A percentile compares a stretch with the other conserved stretches of the same genome.
Evolutionary conservation across 1,284 basidiomycete genomes (phyloP).

Genomic region (Apiotrichum siamense): DNA sequence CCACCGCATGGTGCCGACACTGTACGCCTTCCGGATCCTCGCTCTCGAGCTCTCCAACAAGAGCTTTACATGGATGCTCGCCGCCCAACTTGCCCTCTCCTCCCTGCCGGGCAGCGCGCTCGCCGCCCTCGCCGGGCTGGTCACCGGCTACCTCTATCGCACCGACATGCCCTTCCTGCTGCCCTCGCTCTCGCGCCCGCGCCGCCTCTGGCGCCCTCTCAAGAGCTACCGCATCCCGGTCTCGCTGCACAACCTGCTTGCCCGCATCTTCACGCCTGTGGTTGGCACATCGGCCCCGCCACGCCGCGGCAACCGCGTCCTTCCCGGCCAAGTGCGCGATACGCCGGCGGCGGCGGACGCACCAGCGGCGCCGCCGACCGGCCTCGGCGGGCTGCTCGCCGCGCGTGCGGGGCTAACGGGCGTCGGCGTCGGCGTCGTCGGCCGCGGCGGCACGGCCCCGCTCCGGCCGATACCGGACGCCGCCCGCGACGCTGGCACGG

Average conservation of each 20-base stretch:
- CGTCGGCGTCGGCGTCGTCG: conserved; percentile 5
- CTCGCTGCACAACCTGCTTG: conserved; percentile 53
- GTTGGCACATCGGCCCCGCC: conserved; percentile 58
- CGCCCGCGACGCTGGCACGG: not conserved
- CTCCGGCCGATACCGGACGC: no score
- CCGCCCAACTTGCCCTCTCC: conserved; percentile 62
- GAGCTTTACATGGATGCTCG: conserved; percentile 61
- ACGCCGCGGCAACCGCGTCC: conserved; percentile 54
- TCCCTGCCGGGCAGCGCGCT: conserved; percentile 60
- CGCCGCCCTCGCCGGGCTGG: conserved; percentile 59
- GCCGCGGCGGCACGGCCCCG: not conserved
- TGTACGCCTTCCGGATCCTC: conserved; percentile 69
- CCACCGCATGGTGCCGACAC: conserved; percentile 64
- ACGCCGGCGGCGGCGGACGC: not conserved
- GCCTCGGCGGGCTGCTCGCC: conserved; percentile 15
- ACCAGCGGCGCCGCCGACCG: conserved; percentile 32
- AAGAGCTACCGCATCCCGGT: conserved; percentile 67
- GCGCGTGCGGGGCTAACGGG: conserved; percentile 13
- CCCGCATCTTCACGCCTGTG: conserved; percentile 57
- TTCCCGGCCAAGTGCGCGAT: conserved; percentile 52
- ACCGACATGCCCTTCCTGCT: conserved; percentile 59
- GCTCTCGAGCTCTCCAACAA: conserved; percentile 71
- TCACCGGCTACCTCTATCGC: conserved; percentile 69
- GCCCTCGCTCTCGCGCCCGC: conserved; percentile 25
- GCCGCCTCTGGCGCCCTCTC: conserved; percentile 47